Evolutionary conservation across 2,329 filamentous ascomycete genomes (phyloP), one percentile per base, ranked within the genome.

Genomic region (Colletotrichum liaoningense): DNA sequence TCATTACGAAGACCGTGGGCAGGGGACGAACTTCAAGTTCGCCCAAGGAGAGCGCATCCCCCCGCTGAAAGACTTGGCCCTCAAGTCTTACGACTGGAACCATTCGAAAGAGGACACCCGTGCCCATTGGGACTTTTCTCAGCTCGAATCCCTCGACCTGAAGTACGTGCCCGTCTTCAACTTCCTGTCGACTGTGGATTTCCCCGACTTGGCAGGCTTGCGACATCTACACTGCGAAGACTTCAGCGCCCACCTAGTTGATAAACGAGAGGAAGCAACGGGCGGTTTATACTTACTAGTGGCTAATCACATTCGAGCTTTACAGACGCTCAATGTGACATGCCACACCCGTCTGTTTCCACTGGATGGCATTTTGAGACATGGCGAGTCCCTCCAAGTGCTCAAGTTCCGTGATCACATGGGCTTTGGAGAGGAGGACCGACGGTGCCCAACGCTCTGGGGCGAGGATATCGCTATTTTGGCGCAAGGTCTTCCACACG

Each of bases 1-100:
- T n/a, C 80, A 83, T 65, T 86, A 86, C 74, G 78, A 82, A 35
- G 86, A 86, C 66, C 77, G 83, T 12, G 85, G 85, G 1, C 84
- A 86, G 67, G 86, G 86, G 4, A 86, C 83, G 16, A 83, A 79
- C 57, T 87, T 88, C 75, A 73, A 72, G 2, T 88, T 88, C 38
- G 52, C 66, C 0, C 73, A 73, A 0, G 78, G 77, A 22, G 86
- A 88, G 67, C 80, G 84, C 12, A 77, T 88, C 28, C 86, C 87
- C 1, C 78, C 86, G 0, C 76, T 88, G 5, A 76, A 76, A 24
- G 81, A 85, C 8, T 78, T 88, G 4, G 78, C 77, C 1, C 78
- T 89, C 49, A 82, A 82, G 62, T 87, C 84, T 1, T 88, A 89
- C 74, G 84, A 88, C 78, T 88, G 87, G 87, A 79, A 82, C 11